Evolutionary conservation across 345 rosid species (phyloP).

Genomic region (Streptanthus diversifolius): DNA sequence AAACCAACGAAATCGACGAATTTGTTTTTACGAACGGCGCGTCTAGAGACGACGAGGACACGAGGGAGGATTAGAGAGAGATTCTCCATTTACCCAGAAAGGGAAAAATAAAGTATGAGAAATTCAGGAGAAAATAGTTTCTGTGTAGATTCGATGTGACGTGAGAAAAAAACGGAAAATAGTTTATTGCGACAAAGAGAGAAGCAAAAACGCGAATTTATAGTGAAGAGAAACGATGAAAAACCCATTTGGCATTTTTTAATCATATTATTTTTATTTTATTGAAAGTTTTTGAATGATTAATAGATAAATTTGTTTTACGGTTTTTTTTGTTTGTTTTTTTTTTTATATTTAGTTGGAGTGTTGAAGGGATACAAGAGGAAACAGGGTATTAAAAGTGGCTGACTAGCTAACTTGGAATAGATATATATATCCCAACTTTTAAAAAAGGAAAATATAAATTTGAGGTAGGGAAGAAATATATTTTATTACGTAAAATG

Average conservation of each 20-base stretch:
- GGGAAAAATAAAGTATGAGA: neutral
- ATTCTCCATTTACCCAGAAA: conserved; percentile 22
- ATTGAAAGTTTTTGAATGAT: neutral
- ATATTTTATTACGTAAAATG: neutral
- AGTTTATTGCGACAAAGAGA: conserved; percentile 5
- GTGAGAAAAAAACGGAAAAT: conserved; percentile 5
- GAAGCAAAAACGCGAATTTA: conserved; percentile 21
- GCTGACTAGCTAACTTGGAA: neutral
- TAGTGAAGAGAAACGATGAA: neutral
- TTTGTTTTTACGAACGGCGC: conserved; percentile 63
- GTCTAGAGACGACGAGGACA: conserved; percentile 60
- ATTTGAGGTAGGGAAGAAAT: neutral
- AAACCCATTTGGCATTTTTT: conserved; percentile 13
- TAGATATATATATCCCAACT: conserved; percentile 12
- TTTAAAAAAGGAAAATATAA: neutral
- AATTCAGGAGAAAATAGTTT: conserved; percentile 5
- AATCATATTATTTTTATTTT: neutral
- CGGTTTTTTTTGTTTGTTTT: neutral
- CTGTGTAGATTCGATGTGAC: conserved; percentile 30
- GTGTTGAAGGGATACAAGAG: neutral
- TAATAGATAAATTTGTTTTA: neutral
- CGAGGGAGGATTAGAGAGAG: conserved; percentile 55
- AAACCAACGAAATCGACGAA: conserved; percentile 61
- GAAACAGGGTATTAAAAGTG: conserved; percentile 16
- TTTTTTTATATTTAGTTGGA: neutral